Base-by-base conservation (phyloP, 495 filamentous ascomycete genomes). In the Podospora tetraspora region DNA sequence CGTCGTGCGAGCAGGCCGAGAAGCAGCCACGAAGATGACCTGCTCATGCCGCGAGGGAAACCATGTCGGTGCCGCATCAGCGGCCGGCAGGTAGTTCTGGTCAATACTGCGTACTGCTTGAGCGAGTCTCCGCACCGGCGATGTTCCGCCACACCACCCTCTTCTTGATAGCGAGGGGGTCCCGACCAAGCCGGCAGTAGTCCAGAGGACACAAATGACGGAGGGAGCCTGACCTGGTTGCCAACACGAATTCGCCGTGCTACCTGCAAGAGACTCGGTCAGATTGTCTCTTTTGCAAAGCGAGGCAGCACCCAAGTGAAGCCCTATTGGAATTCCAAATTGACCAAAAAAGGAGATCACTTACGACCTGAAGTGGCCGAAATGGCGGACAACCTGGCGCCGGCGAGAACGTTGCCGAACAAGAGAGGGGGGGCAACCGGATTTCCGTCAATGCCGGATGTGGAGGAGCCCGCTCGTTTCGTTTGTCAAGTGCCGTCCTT, bases 261-360 rank as follows among this genome's bases (percentile, higher is more conserved):
- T 66, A 25, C 52, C 63, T 70, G 23, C 64, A 62, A 25, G 30
- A 52, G 60, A 29, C n/a, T 62, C 30, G 19, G 43, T 72, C 60
- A 71, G 66, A 72, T 69, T 32, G 29, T 58, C 43, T 60, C 19
- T 19, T 19, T 52, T 52, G 43, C 19, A 52, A 52, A n/a, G 16
- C 19, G 43, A 52, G 43, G 43, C 43, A n/a, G n/a, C n/a, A n/a
- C n/a, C n/a, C n/a, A n/a, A n/a, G 43, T 43, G 58, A 61, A 23
- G 32, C 62, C 37, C 66, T 59, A 66, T 52, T 30, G 27, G 65
- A 66, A 73, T 71, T 74, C 66, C 70, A 73, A 74, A 72, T 74
- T 60, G 67, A 63, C 9, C 66, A 34, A 63, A 29, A 21, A 43
- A 68, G 27, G 52, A 52, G 67, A 69, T 72, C 73, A 69, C 73